These are phyloP conservation scores for Clitocybe nebularis DNA, from an alignment of 1,284 basidiomycete species.

Conservation along the genomic window DNA sequence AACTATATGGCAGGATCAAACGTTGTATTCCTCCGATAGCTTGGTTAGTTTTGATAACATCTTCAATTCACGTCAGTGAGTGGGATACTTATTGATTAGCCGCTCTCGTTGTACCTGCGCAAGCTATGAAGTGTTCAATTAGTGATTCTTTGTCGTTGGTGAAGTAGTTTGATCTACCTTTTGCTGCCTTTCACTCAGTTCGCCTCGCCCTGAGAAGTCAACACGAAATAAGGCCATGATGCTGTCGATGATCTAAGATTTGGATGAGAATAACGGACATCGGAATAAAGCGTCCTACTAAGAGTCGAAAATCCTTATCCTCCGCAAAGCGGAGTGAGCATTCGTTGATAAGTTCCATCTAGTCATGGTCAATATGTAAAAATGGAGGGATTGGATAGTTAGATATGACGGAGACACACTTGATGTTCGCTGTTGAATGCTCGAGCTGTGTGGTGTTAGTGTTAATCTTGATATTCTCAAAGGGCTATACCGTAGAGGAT, in stretches of 20 bases:
- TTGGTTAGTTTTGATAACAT: constrained; percentile 90
- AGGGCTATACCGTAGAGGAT: constrained; percentile 44
- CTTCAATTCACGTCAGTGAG: constrained; percentile 29
- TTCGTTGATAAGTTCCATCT: constrained; percentile 88
- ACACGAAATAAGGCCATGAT: constrained; percentile 95
- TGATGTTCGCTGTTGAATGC: constrained; percentile 89
- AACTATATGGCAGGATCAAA: constrained; percentile 30
- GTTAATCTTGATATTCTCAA: constrained; percentile 26
- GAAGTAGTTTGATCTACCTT: constrained; percentile 47
- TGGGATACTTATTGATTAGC: neutral
- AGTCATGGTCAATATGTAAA: constrained; percentile 3
- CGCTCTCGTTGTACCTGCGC: constrained; percentile 13
- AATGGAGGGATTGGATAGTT: too few relatives aligned
- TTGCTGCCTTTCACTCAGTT: constrained; percentile 89
- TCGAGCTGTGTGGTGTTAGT: constrained; percentile 43
- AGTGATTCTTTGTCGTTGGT: neutral
- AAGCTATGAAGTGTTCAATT: constrained; percentile 10
- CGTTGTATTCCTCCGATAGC: constrained; percentile 88
- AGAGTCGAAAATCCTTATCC: constrained; percentile 73
- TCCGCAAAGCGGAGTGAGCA: constrained; percentile 80
- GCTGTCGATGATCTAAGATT: constrained; percentile 78
- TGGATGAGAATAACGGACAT: constrained; percentile 1
- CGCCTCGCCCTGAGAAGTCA: constrained; percentile 89
- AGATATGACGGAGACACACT: too few relatives aligned
- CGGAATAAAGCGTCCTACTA: constrained; percentile 39